These are phyloP conservation scores for Ceriops zippeliana DNA, from an alignment of 345 rosid species.

Conservation along the genomic window DNA sequence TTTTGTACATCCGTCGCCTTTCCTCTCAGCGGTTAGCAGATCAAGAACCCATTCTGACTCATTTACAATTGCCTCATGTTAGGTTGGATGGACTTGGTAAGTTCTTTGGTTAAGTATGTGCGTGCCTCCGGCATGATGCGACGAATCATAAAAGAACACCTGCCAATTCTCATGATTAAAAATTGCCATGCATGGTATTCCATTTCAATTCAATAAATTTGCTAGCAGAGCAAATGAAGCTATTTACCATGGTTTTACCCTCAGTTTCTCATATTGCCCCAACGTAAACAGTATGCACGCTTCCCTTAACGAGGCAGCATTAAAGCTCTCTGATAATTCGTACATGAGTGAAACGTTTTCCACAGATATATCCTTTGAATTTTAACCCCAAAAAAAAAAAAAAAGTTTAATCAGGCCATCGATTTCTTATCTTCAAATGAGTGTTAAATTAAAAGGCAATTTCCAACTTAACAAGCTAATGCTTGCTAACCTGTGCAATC, in stretches of 20 bases:
- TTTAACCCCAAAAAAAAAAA: neutral
- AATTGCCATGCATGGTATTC: too few relatives aligned
- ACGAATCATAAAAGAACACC: slow-evolving; percentile 42
- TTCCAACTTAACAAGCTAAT: neutral
- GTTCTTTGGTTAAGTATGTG: slow-evolving; percentile 39
- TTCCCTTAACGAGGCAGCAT: slow-evolving; percentile 51
- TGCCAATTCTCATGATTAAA: slow-evolving; percentile 18
- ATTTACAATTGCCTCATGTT: slow-evolving; percentile 25
- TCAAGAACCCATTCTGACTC: neutral
- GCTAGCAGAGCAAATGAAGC: neutral
- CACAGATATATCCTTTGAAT: slow-evolving; percentile 43
- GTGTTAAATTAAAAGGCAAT: neutral
- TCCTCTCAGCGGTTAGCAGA: slow-evolving; percentile 3
- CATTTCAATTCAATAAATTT: neutral
- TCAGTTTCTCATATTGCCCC: slow-evolving; percentile 48
- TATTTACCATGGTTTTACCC: slow-evolving; percentile 55
- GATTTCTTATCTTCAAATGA: neutral
- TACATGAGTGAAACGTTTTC: slow-evolving; percentile 59
- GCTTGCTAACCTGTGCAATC: slow-evolving; percentile 55
- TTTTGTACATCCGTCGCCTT: slow-evolving; percentile 18
- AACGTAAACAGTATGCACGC: slow-evolving; percentile 63
- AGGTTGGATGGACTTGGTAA: slow-evolving; percentile 33
- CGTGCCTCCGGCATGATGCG: slow-evolving; percentile 52
- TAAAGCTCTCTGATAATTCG: slow-evolving; percentile 61
- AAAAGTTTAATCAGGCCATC: slow-evolving; percentile 3